These are phyloP conservation scores for Kluyveromyces aestuarii DNA, from an alignment of 805 yeast genomes.

Conservation along the genomic window DNA sequence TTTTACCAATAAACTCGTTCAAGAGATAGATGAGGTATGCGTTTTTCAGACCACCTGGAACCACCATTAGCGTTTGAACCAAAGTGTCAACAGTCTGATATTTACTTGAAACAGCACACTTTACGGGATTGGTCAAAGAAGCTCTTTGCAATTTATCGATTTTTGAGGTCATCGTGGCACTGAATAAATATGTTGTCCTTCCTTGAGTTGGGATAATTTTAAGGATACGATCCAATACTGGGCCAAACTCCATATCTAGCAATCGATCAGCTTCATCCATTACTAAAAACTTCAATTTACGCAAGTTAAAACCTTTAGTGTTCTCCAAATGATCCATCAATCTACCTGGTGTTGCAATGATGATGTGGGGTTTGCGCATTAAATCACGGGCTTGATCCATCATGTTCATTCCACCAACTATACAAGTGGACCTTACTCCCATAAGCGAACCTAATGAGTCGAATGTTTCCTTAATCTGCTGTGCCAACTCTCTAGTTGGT, in stretches of 20 bases:
- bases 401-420: conserved; percentile 98
- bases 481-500: conserved; percentile 79
- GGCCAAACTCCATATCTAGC: conserved; percentile 94
- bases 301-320: conserved; percentile 80
- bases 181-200: conserved; percentile 76
- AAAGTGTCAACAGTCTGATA: conserved; percentile 93
- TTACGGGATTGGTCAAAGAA: conserved; percentile 77
- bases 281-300: conserved; percentile 71
- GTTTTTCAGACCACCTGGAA: conserved; percentile 88
- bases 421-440: conserved; percentile 85
- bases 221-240: conserved; percentile 79
- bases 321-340: conserved; percentile 88
- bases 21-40: conserved; percentile 75
- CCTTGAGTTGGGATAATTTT: conserved; percentile 73
- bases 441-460: conserved; percentile 85
- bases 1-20: conserved; percentile 77
- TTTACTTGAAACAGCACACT: conserved; percentile 81
- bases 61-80: conserved; percentile 79
- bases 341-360: conserved; percentile 94
- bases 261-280: conserved; percentile 97
- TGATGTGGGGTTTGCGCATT: conserved; percentile 87
- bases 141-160: conserved; percentile 94
- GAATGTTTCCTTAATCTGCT: conserved; percentile 87
- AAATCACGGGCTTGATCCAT: conserved; percentile 95
- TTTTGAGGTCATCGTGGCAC: conserved; percentile 96